Percentiles rank a stretch among this genome's conserved stretches.
Conservation (phyloP, 169 alveolate genomes). For the Plasmodium malariae region DNA sequence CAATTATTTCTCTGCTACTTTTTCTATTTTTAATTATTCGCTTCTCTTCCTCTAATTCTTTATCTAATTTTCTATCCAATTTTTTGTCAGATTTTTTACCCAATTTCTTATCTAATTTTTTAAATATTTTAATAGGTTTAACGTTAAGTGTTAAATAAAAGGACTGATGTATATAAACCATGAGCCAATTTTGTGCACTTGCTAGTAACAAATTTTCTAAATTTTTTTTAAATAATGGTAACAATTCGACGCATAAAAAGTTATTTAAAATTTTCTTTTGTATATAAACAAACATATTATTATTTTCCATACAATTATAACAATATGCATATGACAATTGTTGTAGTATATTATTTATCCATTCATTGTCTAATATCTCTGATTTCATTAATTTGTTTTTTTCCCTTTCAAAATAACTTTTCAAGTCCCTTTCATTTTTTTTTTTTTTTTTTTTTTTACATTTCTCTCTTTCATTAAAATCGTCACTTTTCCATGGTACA, state of each 20-base stretch:
- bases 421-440: conserved; percentile 68
- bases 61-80: neutral
- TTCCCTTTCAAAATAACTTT: conserved; percentile 77
- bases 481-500: conserved; percentile 80
- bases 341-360: conserved; percentile 80
- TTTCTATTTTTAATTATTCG: conserved; percentile 1
- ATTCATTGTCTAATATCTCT: conserved; percentile 78
- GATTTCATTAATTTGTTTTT: conserved; percentile 71
- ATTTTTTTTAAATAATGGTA: conserved; percentile 78
- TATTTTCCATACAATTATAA: conserved; percentile 55
- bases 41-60: conserved; percentile 3
- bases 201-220: conserved; percentile 61
- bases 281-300: conserved; percentile 71
- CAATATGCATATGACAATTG: conserved; percentile 77
- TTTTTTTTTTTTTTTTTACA: conserved; percentile 78
- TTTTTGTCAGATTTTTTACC: neutral
- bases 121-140: conserved; percentile 34
- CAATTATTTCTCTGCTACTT: neutral
- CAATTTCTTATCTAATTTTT: neutral
- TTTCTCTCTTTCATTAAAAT: conserved; percentile 78
- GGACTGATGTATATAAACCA: conserved; percentile 66
- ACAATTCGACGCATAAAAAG: conserved; percentile 73
- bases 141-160: conserved; percentile 65
- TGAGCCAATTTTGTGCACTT: conserved; percentile 76
- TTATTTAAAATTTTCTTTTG: conserved; percentile 77